Percentiles rank a stretch among this genome's conserved stretches.
phyloP scores from a whole-genome alignment of 2,329 filamentous ascomycete species.

The Plectosphaerella sp. region DNA sequence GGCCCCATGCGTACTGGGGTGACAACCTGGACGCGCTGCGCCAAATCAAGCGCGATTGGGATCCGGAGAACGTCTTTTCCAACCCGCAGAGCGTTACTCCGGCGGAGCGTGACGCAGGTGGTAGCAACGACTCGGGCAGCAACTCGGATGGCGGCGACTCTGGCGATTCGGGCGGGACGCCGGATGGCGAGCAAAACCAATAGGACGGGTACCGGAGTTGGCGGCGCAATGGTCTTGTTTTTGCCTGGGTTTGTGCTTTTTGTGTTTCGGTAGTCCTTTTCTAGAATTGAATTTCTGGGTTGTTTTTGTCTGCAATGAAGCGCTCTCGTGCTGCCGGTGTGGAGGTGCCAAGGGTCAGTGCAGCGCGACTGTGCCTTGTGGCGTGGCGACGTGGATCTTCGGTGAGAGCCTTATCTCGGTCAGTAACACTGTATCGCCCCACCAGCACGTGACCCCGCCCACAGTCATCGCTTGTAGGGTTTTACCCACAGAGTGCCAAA shows the following conservation, averaged over 20 bases:
- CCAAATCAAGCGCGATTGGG: slow-evolving; percentile 45
- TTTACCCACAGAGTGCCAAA: slow-evolving; percentile 10
- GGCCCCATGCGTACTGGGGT: slow-evolving; percentile 52
- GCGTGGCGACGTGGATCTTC: not conserved
- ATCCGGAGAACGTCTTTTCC: slow-evolving; percentile 50
- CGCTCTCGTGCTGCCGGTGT: no score
- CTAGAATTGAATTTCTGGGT: not conserved
- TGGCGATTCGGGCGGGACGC: not conserved
- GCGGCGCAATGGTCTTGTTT: slow-evolving; percentile 1
- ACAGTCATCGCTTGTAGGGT: slow-evolving; percentile 9
- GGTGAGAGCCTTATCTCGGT: not conserved
- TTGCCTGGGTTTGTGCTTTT: not conserved
- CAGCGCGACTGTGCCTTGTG: no score
- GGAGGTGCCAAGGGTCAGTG: no score
- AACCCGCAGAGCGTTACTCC: slow-evolving; percentile 53
- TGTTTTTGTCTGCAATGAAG: no score
- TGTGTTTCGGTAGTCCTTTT: not conserved
- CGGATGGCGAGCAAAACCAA: not conserved
- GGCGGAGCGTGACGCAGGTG: slow-evolving; percentile 4
- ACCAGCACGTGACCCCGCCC: slow-evolving; percentile 6
- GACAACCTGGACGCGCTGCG: slow-evolving; percentile 42
- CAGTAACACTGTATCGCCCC: not conserved
- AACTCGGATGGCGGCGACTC: not conserved
- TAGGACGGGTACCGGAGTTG: slow-evolving; percentile 9
- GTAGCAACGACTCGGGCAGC: not conserved